Evolutionary conservation across 305 asterid genomes (phyloP).

Genomic region (Fraxinus platypoda): DNA sequence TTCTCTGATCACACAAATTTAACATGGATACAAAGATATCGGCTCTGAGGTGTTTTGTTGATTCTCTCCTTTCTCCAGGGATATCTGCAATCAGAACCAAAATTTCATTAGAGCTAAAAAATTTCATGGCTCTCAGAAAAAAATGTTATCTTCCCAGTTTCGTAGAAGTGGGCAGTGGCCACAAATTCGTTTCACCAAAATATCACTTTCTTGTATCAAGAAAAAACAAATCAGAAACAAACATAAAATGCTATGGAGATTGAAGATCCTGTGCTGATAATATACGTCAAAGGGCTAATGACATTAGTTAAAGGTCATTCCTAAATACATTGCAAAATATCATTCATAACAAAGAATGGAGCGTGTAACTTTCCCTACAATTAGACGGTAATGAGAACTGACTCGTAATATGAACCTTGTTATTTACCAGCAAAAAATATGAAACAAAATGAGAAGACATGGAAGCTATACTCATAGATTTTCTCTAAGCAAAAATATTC

Average conservation of each 20-base stretch:
- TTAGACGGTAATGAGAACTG: not conserved
- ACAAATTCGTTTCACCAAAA: not conserved
- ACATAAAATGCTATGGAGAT: not conserved
- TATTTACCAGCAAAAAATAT: not conserved
- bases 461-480: not conserved
- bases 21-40: not conserved
- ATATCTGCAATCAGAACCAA: slow-evolving; percentile 40
- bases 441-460: not conserved
- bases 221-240: not conserved
- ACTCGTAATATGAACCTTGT: not conserved
- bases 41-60: not conserved
- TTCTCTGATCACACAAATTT: not conserved
- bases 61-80: slow-evolving; percentile 38
- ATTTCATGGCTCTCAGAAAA: not conserved
- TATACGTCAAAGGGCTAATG: not conserved
- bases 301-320: not conserved
- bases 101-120: not conserved
- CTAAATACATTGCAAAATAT: not conserved
- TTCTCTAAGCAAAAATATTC: not conserved
- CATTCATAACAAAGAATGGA: not conserved
- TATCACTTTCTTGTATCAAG: not conserved
- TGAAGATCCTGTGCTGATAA: not conserved
- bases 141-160: not conserved
- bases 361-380: not conserved
- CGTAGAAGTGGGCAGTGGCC: not conserved